These are phyloP conservation scores for Daldinia childiae DNA, from an alignment of 495 filamentous ascomycete species.

Conservation along the genomic window DNA sequence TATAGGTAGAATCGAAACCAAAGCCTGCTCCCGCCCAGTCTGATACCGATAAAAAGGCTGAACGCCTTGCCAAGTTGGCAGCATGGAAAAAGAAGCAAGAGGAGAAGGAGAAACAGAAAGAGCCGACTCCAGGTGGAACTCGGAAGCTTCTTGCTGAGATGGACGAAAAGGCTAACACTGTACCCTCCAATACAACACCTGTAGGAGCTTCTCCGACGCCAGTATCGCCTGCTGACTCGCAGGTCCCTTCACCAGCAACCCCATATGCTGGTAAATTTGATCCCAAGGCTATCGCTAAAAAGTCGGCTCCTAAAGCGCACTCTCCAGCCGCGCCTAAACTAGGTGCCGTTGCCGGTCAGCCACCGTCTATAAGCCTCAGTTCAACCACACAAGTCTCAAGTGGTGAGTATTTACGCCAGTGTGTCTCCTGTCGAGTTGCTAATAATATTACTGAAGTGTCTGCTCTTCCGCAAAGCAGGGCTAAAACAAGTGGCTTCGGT, in stretches of 20 bases:
- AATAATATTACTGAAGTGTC: constrained; percentile 50
- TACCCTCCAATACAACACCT: constrained; percentile 63
- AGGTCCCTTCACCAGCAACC: constrained; percentile 55
- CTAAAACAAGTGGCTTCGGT: constrained; percentile 85
- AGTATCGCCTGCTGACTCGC: constrained; percentile 51
- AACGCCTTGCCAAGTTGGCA: constrained; percentile 83
- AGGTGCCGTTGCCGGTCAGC: constrained; percentile 47
- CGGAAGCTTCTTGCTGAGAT: constrained; percentile 77
- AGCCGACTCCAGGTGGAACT: constrained; percentile 68
- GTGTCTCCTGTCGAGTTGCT: constrained; percentile 9
- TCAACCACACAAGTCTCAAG: constrained; percentile 34
- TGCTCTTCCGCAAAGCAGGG: constrained; percentile 67
- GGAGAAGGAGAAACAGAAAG: constrained; percentile 80
- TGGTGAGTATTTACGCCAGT: constrained; percentile 36
- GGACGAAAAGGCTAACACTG: constrained; percentile 72
- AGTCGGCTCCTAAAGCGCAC: constrained; percentile 67
- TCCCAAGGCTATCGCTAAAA: constrained; percentile 85
- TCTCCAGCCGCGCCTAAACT: constrained; percentile 51
- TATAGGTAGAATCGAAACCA: constrained; percentile 57
- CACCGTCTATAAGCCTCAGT: constrained; percentile 30
- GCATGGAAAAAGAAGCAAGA: constrained; percentile 93
- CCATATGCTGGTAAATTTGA: constrained; percentile 86
- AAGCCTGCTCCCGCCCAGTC: constrained; percentile 66
- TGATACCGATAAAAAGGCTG: constrained; percentile 85
- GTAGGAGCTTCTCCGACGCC: constrained; percentile 65